phyloP scores from a whole-genome alignment of 2,329 filamentous ascomycete genomes.

The Penicillium sp. region DNA sequence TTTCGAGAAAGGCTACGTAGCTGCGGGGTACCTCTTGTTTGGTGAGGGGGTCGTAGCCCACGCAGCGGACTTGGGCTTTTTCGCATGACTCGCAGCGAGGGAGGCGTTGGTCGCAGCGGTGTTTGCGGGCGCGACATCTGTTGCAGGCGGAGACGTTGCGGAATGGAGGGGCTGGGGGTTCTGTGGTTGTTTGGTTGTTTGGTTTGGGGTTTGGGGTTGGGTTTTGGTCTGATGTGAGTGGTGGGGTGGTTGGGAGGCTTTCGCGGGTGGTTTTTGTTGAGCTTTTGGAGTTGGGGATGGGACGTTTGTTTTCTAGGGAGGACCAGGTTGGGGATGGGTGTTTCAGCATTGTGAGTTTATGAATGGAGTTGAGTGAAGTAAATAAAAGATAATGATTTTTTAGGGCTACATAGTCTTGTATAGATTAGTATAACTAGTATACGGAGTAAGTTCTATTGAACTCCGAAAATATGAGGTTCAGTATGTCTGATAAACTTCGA shows the following conservation, averaged over 20 bases:
- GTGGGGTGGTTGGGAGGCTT: neutral
- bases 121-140: slow-evolving; percentile 77
- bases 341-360: neutral
- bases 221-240: neutral
- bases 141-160: slow-evolving; percentile 84
- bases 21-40: slow-evolving; percentile 80
- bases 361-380: neutral
- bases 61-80: slow-evolving; percentile 78
- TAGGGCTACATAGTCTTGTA: neutral
- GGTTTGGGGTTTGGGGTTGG: neutral
- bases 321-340: neutral
- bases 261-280: neutral
- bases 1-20: slow-evolving; percentile 84
- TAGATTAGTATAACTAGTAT: neutral
- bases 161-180: slow-evolving; percentile 44
- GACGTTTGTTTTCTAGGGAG: neutral
- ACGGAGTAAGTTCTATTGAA: neutral
- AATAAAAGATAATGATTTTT: neutral
- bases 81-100: slow-evolving; percentile 80
- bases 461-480: neutral
- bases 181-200: neutral
- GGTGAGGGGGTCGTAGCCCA: slow-evolving; percentile 88
- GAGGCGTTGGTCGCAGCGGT: slow-evolving; percentile 80
- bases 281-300: neutral
- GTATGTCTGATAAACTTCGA: neutral